Percentiles rank a stretch among this genome's conserved stretches.
Evolutionary conservation across 352 stramenopile genomes (phyloP).

Genomic region (Saprolegnia diclina): DNA sequence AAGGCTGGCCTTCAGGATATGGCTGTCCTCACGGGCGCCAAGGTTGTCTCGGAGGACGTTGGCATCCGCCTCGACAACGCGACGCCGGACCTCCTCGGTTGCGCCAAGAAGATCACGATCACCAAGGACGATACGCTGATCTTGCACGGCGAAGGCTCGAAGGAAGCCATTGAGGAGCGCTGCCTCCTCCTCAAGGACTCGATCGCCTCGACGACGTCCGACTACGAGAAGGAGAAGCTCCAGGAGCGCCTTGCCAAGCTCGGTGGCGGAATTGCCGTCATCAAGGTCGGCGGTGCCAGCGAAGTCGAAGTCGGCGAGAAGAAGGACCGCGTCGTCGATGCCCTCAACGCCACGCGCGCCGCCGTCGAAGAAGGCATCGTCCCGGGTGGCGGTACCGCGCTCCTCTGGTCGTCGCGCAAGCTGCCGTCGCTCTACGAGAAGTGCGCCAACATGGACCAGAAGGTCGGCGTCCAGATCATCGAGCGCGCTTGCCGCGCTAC

Average conservation of each 20-base stretch:
- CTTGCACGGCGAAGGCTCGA: slow-evolving; percentile 91
- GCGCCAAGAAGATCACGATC: slow-evolving; percentile 92
- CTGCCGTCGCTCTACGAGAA: slow-evolving; percentile 85
- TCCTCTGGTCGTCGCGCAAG: slow-evolving; percentile 95
- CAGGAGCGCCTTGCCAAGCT: slow-evolving; percentile 99
- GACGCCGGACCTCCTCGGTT: slow-evolving; percentile 92
- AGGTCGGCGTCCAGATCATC: slow-evolving; percentile 98
- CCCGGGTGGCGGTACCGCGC: slow-evolving; percentile 95
- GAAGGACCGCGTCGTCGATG: slow-evolving; percentile 99
- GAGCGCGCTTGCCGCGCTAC: slow-evolving; percentile 91
- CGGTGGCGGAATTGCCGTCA: slow-evolving; percentile 97
- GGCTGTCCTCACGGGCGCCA: slow-evolving; percentile 96
- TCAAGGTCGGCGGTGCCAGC: slow-evolving; percentile 98
- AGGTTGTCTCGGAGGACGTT: slow-evolving; percentile 97
- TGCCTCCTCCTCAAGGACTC: slow-evolving; percentile 93
- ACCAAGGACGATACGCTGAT: slow-evolving; percentile 99
- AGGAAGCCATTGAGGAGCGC: slow-evolving; percentile 93
- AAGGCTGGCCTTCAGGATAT: slow-evolving; percentile 99
- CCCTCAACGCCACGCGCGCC: slow-evolving; percentile 98
- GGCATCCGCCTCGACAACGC: slow-evolving; percentile 98
- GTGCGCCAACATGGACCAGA: slow-evolving; percentile 95
- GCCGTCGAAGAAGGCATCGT: slow-evolving; percentile 99
- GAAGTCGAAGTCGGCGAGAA: slow-evolving; percentile 99
- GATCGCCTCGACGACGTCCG: slow-evolving; percentile 95
- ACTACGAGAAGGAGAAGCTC: slow-evolving; percentile 99